Evolutionary conservation across 768 basidiomycete genomes (phyloP).

Genomic region (Boletus huronensis): DNA sequence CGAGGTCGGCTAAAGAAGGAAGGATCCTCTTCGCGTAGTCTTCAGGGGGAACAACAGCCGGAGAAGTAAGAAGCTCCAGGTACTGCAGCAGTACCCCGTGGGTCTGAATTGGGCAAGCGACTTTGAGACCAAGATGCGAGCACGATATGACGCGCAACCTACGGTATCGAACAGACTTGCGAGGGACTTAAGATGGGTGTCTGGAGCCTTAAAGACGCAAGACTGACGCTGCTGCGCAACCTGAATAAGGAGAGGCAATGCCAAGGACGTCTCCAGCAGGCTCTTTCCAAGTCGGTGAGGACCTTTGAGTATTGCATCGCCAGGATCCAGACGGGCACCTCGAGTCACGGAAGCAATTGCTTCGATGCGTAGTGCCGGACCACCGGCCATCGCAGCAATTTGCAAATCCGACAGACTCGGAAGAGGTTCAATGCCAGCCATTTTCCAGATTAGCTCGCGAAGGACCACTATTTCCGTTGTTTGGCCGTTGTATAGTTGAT

Average conservation of each 20-base stretch:
- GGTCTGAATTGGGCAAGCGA: constrained; percentile 48
- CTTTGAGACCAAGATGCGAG: constrained; percentile 19
- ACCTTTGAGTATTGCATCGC: constrained; percentile 60
- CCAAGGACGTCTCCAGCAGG: constrained; percentile 66
- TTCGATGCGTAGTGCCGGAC: constrained; percentile 81
- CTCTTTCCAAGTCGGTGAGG: constrained; percentile 64
- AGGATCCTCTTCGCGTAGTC: constrained; percentile 74
- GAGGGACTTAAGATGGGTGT: constrained; percentile 81
- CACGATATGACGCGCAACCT: constrained; percentile 33
- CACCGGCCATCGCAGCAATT: constrained; percentile 87
- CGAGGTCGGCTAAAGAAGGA: constrained; percentile 72
- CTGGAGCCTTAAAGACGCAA: constrained; percentile 69
- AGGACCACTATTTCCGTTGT: constrained; percentile 88
- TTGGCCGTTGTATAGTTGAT: constrained; percentile 81
- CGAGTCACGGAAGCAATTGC: constrained; percentile 77
- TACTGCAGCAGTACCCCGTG: constrained; percentile 93
- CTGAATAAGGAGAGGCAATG: constrained; percentile 87
- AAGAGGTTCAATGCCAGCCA: constrained; percentile 91
- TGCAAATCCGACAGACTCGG: constrained; percentile 88
- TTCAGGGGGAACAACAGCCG: constrained; percentile 59
- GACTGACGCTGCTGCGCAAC: constrained; percentile 89
- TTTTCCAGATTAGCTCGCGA: constrained; percentile 90
- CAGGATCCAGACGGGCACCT: constrained; percentile 67
- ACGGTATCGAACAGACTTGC: constrained; percentile 88
- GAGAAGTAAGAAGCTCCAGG: constrained; percentile 78